phyloP scores from a whole-genome alignment of 257 asterid genomes.

The Nicotiana attenuata region DNA sequence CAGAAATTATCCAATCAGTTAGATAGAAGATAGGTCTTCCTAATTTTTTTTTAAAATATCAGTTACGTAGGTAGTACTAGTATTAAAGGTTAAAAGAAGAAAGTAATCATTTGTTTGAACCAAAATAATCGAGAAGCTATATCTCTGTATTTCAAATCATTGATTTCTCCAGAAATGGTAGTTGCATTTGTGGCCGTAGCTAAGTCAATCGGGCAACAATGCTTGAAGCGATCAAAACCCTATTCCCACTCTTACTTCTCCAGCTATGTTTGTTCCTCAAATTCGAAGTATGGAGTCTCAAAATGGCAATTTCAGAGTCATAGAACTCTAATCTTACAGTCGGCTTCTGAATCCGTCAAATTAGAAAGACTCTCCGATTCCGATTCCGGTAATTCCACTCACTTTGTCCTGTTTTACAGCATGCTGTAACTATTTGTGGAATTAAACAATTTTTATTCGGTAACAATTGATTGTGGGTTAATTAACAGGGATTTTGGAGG shows the following conservation, averaged over 20 bases:
- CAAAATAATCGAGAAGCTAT: background rate
- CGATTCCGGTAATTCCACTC: slow-evolving; percentile 54
- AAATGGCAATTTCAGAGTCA: slow-evolving; percentile 36
- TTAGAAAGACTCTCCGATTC: slow-evolving; percentile 50
- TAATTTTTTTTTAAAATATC: too few species aligned
- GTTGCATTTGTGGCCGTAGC: slow-evolving; percentile 30
- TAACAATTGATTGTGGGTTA: background rate
- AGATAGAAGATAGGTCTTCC: too few species aligned
- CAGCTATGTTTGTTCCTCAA: background rate
- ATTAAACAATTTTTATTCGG: background rate
- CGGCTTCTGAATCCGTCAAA: slow-evolving; percentile 65
- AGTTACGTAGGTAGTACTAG: too few species aligned
- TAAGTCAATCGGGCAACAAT: slow-evolving; percentile 29
- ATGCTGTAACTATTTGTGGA: background rate
- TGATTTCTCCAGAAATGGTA: slow-evolving; percentile 19
- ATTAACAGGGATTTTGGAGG: slow-evolving; percentile 71
- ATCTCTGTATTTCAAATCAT: background rate
- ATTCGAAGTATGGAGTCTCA: background rate
- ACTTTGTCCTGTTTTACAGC: background rate
- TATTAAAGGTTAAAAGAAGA: background rate
- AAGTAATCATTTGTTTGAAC: background rate
- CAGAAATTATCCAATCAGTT: too few species aligned
- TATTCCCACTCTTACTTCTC: slow-evolving; percentile 17
- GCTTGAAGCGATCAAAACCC: slow-evolving; percentile 28
- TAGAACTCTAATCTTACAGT: slow-evolving; percentile 59